Percentiles rank a stretch among this genome's conserved stretches.
These are phyloP conservation scores for Pueraria montana DNA, from an alignment of 306 rosid species.

Conservation along the genomic window DNA sequence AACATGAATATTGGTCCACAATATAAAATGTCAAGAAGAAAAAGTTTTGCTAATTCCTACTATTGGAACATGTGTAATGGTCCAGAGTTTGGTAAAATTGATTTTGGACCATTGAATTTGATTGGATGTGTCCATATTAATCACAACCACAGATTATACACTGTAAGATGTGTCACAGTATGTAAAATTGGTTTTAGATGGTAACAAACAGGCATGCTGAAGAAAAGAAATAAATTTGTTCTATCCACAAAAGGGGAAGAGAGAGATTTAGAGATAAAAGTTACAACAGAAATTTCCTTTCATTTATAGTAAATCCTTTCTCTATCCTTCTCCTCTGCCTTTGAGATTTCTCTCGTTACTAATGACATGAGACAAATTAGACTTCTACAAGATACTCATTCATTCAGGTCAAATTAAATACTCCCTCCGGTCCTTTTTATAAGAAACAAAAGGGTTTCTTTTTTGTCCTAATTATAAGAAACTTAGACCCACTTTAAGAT, in stretches of 20 bases:
- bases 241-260: neutral
- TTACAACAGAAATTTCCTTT: neutral
- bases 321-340: neutral
- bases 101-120: neutral
- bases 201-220: neutral
- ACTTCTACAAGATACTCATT: neutral
- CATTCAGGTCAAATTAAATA: neutral
- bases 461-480: too few relatives aligned
- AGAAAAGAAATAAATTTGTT: neutral
- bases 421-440: too few relatives aligned
- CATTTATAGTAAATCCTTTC: conserved; percentile 6
- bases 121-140: neutral
- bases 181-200: neutral
- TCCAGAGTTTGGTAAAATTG: neutral
- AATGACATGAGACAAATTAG: neutral
- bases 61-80: neutral
- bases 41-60: conserved; percentile 20
- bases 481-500: too few relatives aligned
- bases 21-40: conserved; percentile 4
- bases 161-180: neutral
- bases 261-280: neutral
- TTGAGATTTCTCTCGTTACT: neutral
- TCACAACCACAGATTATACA: neutral
- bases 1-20: neutral
- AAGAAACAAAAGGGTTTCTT: too few relatives aligned